Percentiles rank a stretch among this genome's conserved stretches.
Conservation (phyloP, 1,139 yeast species). For the Suhomyces kunorum region DNA sequence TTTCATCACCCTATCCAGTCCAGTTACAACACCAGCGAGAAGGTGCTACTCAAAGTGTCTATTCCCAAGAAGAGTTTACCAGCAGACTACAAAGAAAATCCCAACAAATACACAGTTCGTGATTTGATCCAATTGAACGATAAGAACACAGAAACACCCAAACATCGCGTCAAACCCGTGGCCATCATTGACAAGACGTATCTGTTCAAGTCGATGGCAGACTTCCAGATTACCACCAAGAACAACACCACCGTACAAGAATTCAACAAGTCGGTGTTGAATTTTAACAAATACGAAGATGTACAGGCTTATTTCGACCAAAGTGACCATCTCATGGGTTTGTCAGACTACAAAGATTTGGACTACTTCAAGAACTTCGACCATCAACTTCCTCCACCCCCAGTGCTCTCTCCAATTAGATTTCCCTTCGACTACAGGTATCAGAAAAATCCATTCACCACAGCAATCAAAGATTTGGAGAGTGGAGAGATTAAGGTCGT, state of each 20-base stretch:
- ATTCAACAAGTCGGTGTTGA: slow-evolving; percentile 28
- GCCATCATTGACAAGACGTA: slow-evolving; percentile 72
- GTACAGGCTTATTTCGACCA: slow-evolving; percentile 46
- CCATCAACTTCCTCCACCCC: slow-evolving; percentile 83
- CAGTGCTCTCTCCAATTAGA: slow-evolving; percentile 72
- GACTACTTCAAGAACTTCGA: slow-evolving; percentile 41
- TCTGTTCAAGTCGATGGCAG: slow-evolving; percentile 83
- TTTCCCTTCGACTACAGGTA: slow-evolving; percentile 68
- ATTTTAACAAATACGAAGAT: slow-evolving; percentile 31
- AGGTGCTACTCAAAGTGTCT: slow-evolving; percentile 66
- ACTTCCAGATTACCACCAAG: slow-evolving; percentile 74
- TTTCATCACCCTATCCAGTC: slow-evolving; percentile 80
- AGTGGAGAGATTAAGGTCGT: slow-evolving; percentile 57
- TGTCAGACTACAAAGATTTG: slow-evolving; percentile 32
- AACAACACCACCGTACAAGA: slow-evolving; percentile 51
- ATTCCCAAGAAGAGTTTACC: slow-evolving; percentile 59
- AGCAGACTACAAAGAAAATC: slow-evolving; percentile 39
- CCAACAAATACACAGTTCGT: slow-evolving; percentile 50
- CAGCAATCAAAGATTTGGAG: slow-evolving; percentile 60
- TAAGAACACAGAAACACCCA: slow-evolving; percentile 19
- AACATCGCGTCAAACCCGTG: slow-evolving; percentile 55
- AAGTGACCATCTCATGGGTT: slow-evolving; percentile 36
- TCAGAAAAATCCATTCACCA: slow-evolving; percentile 50
- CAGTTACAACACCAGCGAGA: slow-evolving; percentile 56
- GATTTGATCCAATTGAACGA: slow-evolving; percentile 44